Evolutionary conservation across 2,329 filamentous ascomycete species (phyloP).

Genomic region (Pseudocercospora musae): DNA sequence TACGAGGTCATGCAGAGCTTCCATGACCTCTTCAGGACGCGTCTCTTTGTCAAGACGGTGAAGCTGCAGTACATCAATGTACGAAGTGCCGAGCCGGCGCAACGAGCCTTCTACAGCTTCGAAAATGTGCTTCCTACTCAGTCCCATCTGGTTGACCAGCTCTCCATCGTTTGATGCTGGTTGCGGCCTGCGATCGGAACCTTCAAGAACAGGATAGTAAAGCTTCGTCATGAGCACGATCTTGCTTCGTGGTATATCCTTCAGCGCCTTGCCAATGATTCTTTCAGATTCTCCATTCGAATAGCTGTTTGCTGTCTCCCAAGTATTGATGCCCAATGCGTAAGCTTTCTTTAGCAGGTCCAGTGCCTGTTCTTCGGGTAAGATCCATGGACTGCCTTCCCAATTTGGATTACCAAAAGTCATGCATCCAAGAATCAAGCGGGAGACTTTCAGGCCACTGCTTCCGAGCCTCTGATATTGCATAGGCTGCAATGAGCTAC

Average conservation of each 20-base stretch:
- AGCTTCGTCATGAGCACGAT: slow-evolving; percentile 35
- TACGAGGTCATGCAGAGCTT: slow-evolving; percentile 53
- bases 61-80: slow-evolving; percentile 61
- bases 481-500: slow-evolving; percentile 1
- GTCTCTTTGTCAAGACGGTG: slow-evolving; percentile 57
- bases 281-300: slow-evolving; percentile 32
- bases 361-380: slow-evolving; percentile 39
- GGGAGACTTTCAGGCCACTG: slow-evolving; percentile 43
- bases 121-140: slow-evolving; percentile 63
- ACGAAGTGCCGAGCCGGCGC: slow-evolving; percentile 51
- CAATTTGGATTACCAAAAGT: slow-evolving; percentile 25
- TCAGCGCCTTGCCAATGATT: slow-evolving; percentile 33
- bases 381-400: slow-evolving; percentile 28
- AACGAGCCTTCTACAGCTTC: slow-evolving; percentile 61
- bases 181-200: slow-evolving; percentile 6
- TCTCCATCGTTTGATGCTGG: slow-evolving; percentile 13
- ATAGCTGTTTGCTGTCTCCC: slow-evolving; percentile 39
- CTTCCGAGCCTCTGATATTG: slow-evolving; percentile 33
- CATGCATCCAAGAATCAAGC: slow-evolving; percentile 29
- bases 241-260: slow-evolving; percentile 31
- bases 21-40: slow-evolving; percentile 59
- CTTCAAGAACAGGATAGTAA: slow-evolving; percentile 13
- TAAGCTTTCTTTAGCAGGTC: slow-evolving; percentile 42
- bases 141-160: slow-evolving; percentile 50
- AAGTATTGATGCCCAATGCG: slow-evolving; percentile 45